Evolutionary conservation across 805 yeast genomes (phyloP).

Genomic region (Candida ovalis): DNA sequence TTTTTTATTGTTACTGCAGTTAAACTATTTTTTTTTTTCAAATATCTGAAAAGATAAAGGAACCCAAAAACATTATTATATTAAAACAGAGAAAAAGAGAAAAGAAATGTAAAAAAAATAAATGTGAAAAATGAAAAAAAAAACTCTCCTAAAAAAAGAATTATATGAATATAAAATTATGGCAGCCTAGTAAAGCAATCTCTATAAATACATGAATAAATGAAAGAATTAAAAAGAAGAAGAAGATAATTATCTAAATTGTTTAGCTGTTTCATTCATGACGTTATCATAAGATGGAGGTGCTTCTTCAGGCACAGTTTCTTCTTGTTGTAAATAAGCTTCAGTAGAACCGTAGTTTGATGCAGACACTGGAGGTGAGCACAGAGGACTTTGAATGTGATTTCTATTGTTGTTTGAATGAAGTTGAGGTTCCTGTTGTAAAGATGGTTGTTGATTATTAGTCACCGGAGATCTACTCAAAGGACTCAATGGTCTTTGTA

Average conservation of each 20-base stretch:
- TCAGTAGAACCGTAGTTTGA: slow-evolving; percentile 15
- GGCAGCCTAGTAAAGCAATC: background rate
- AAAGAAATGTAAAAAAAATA: no score
- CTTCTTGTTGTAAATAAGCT: slow-evolving; percentile 1
- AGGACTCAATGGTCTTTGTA: slow-evolving; percentile 23
- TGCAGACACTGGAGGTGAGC: slow-evolving; percentile 3
- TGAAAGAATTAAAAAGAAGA: background rate
- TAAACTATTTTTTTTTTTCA: no score
- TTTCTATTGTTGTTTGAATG: background rate
- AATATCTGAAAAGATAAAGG: no score
- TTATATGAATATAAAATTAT: background rate
- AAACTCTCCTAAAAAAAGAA: background rate
- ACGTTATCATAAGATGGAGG: slow-evolving; percentile 37
- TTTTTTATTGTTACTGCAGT: no score
- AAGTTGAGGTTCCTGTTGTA: background rate
- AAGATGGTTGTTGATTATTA: background rate
- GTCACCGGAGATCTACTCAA: slow-evolving; percentile 13
- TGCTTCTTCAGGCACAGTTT: slow-evolving; percentile 21
- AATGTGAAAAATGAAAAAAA: background rate
- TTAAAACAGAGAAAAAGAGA: no score
- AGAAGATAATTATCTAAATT: slow-evolving; percentile 9
- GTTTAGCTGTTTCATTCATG: slow-evolving; percentile 32
- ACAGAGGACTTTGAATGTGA: background rate
- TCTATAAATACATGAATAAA: background rate
- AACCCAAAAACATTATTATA: no score